A percentile compares a stretch with the other conserved stretches of the same genome.
Evolutionary conservation across 306 rosid genomes (phyloP).

Genomic region (Ochetophila trinervis): DNA sequence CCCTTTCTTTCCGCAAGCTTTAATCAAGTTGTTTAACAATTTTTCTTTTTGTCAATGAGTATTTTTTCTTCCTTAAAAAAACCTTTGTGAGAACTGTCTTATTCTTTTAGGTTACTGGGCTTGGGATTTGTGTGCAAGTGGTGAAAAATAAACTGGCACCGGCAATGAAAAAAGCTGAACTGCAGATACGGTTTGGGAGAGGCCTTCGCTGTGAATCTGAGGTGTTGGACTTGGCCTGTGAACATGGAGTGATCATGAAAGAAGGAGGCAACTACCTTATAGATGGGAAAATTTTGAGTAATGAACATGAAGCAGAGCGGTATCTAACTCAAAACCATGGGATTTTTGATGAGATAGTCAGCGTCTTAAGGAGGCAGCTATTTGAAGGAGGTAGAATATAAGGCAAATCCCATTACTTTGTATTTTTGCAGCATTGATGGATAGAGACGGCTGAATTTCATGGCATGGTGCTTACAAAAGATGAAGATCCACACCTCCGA

Average conservation of each 20-base stretch:
- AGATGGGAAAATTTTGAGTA: slow-evolving; percentile 41
- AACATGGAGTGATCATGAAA: slow-evolving; percentile 53
- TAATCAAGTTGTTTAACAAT: not conserved
- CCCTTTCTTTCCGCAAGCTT: not conserved
- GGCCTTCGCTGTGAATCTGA: slow-evolving; percentile 69
- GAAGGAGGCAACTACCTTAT: slow-evolving; percentile 53
- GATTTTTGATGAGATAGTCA: slow-evolving; percentile 44
- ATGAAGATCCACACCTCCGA: not conserved
- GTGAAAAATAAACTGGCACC: slow-evolving; percentile 82
- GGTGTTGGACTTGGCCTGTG: slow-evolving; percentile 72
- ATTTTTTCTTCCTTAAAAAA: not conserved
- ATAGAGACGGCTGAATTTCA: slow-evolving; percentile 5
- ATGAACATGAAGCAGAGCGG: slow-evolving; percentile 45
- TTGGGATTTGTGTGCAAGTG: slow-evolving; percentile 51
- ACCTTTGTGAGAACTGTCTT: not conserved
- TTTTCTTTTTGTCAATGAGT: not conserved
- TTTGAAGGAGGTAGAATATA: slow-evolving; percentile 25
- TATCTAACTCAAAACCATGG: slow-evolving; percentile 42
- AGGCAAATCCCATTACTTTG: slow-evolving; percentile 2
- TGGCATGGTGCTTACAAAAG: not conserved
- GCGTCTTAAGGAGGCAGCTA: slow-evolving; percentile 43
- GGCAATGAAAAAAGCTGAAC: slow-evolving; percentile 53
- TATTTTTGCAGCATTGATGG: not conserved
- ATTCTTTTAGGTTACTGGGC: slow-evolving; percentile 57
- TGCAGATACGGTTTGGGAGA: slow-evolving; percentile 67